Conservation (phyloP, 768 basidiomycete genomes). For the Candolleomyces aberdarensis region DNA sequence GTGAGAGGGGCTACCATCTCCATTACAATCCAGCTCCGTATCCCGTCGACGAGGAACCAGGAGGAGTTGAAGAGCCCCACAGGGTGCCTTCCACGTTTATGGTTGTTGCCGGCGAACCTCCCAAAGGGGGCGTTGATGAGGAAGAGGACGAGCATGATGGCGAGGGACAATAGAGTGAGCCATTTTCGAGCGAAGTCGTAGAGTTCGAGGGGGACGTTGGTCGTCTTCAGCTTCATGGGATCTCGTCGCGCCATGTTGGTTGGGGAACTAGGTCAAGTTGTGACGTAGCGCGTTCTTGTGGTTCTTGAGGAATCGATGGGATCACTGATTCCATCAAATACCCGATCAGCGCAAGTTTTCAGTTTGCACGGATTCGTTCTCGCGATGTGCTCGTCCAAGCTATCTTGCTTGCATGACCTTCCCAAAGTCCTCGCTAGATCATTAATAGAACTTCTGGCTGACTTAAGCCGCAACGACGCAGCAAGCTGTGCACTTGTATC, state of each 20-base stretch:
- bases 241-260: not conserved
- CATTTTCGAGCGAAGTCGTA: conserved; percentile 34
- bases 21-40: conserved; percentile 74
- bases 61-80: not conserved
- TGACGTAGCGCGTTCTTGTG: no score
- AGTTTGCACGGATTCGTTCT: no score
- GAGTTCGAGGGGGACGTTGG: not conserved
- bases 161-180: conserved; percentile 39
- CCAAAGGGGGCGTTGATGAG: conserved; percentile 79
- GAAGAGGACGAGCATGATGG: conserved; percentile 37
- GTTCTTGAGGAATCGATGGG: no score
- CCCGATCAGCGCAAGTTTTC: no score
- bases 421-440: no score
- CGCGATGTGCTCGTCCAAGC: no score
- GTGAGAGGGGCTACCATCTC: conserved; percentile 60
- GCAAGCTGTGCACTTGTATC: no score
- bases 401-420: no score
- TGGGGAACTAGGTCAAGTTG: not conserved
- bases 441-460: no score
- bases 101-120: conserved; percentile 53
- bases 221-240: conserved; percentile 14
- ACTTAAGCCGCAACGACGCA: no score
- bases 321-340: no score
- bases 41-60: conserved; percentile 44
- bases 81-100: not conserved